Base-by-base conservation (phyloP, 2,329 filamentous ascomycete species). In the Sporothrix phasma region DNA sequence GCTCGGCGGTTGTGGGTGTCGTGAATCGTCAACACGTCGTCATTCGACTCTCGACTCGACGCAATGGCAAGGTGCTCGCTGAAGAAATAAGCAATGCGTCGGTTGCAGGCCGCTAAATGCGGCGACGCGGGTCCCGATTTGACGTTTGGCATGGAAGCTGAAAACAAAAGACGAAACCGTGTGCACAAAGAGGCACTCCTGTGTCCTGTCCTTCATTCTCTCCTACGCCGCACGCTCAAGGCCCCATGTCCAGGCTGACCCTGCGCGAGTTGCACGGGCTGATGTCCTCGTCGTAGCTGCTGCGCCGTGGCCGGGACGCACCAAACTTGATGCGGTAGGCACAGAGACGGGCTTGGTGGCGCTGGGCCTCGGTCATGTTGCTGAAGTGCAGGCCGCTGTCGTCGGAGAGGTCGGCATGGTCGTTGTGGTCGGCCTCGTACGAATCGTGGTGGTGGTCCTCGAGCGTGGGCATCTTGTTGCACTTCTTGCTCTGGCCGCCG, bases 301-400 rank as follows among this genome's bases (percentile, higher is more conserved):
- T 49, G 6, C 58, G 49, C 19, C 41, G 13, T 46, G 67, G 61
- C 24, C 31, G 58, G 43, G 68, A 46, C 24, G 73, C 68, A 45
- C 79, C 79, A 67, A 81, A 81, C 11, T 74, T 77, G 70, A 79
- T 76, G 64, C 73, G 76, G 72, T 79, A 81, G 64, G 75, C 71
- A 65, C 74, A 74, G 43, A 81, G 73, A 71, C 78, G 74, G 71
- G 80, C 76, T 69, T 80, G 79, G 69, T 81, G 76, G 63, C 74
- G 73, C 19, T 80, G 77, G 19, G 71, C 13, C 17, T 47, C 43
- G 19, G 49, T 62, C 63, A 65, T 65, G 43, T 62, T 56, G 37
- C 31, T 29, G n/a, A 22, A 58, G 43, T 31, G 13, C 2, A 60
- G n/a, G 45, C 51, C 53, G 15, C 24, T 29, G 64, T 29, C 45